Conservation (phyloP, 1,139 yeast species). For the Magnusiomyces paraingens region DNA sequence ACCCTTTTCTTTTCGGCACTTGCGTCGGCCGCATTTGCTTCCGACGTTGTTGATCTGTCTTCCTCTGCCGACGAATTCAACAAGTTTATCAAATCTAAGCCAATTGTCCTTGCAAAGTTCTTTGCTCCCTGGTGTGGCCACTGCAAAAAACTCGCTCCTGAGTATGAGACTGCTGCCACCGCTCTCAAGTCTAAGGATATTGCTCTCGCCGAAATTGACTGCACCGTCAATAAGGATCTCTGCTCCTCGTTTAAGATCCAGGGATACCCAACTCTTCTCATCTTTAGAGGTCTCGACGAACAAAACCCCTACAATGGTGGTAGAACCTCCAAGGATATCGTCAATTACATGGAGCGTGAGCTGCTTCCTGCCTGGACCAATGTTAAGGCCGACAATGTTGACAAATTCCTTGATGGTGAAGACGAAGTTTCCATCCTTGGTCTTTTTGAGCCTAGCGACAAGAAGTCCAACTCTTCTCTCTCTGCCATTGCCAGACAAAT, state of each 20-base stretch:
- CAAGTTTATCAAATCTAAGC: conserved; percentile 59
- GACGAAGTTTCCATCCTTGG: conserved; percentile 49
- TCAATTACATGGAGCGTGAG: conserved; percentile 73
- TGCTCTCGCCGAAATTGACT: conserved; percentile 85
- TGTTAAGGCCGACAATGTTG: conserved; percentile 46
- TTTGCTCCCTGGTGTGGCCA: conserved; percentile 99
- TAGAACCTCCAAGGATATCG: conserved; percentile 73
- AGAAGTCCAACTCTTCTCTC: conserved; percentile 44
- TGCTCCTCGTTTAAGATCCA: conserved; percentile 68
- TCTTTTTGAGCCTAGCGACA: conserved; percentile 31
- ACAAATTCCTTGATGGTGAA: conserved; percentile 40
- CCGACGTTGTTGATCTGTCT: conserved; percentile 80
- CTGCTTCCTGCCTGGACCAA: conserved; percentile 70
- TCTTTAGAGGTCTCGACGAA: conserved; percentile 59
- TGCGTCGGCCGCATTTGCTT: conserved; percentile 53
- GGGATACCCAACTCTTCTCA: conserved; percentile 91
- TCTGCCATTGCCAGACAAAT: conserved; percentile 47
- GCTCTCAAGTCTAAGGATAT: conserved; percentile 56
- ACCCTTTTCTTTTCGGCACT: conserved; percentile 14
- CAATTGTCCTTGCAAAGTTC: conserved; percentile 86
- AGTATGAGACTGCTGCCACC: conserved; percentile 81
- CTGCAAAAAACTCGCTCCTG: conserved; percentile 92
- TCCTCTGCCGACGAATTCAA: conserved; percentile 48
- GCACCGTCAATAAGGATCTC: conserved; percentile 77
- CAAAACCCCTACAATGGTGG: conserved; percentile 64